Percentiles rank a stretch among this genome's conserved stretches.
Conservation (phyloP, 805 yeast species). For the Lipomyces lipofer region DNA sequence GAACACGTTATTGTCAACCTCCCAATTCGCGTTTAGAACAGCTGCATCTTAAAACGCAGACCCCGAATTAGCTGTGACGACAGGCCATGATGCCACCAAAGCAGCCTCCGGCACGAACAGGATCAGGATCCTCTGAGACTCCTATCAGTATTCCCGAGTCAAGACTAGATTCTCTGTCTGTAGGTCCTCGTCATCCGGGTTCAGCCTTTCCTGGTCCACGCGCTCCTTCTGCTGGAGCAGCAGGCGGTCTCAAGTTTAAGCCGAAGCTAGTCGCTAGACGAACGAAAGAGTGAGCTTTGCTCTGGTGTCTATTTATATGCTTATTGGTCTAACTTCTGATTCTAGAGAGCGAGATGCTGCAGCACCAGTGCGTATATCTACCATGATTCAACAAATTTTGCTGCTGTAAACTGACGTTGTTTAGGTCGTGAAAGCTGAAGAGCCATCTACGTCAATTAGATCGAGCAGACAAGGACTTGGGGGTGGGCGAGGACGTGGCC, state of each 20-base stretch:
- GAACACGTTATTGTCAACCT: too few species aligned
- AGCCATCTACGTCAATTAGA: too few species aligned
- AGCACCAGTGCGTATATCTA: constrained; percentile 12
- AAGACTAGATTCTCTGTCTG: constrained; percentile 9
- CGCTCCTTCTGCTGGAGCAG: constrained; percentile 8
- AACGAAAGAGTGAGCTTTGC: constrained; percentile 71
- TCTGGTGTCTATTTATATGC: background rate
- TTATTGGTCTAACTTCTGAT: background rate
- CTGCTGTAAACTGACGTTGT: background rate
- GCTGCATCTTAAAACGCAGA: too few species aligned
- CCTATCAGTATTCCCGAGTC: constrained; percentile 4
- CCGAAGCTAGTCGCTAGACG: constrained; percentile 81
- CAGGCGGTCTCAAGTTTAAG: constrained; percentile 54
- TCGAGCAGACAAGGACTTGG: too few species aligned
- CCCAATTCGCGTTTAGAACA: too few species aligned
- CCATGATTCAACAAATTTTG: background rate
- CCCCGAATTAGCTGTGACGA: too few species aligned
- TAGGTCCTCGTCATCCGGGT: too few species aligned
- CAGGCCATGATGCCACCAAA: too few species aligned
- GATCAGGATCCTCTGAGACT: background rate
- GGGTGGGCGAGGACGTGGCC: constrained; percentile 5
- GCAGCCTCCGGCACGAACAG: too few species aligned
- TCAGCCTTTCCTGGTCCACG: too few species aligned
- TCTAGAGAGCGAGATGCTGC: constrained; percentile 29
- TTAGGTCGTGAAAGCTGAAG: too few species aligned